Evolutionary conservation across 179 eudicot genomes (phyloP).

Genomic region (Actinidia arguta): DNA sequence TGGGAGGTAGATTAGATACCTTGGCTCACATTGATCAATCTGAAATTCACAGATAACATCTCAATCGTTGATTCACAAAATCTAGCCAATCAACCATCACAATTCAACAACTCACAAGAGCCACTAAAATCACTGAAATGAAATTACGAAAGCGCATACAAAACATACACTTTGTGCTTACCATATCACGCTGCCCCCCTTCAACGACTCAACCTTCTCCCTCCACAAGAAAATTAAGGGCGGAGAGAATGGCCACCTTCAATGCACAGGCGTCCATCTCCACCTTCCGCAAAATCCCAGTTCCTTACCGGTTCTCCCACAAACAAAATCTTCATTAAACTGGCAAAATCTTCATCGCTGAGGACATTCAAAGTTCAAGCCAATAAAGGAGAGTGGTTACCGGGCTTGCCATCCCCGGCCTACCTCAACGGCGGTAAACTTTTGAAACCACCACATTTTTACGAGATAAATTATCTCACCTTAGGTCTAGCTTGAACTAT

Average conservation of each 20-base stretch:
- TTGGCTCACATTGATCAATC: conserved; percentile 48
- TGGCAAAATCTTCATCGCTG: conserved; percentile 40
- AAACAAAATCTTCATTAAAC: conserved; percentile 46
- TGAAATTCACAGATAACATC: conserved; percentile 32
- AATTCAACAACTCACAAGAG: conserved; percentile 37
- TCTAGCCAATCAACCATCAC: conserved; percentile 39
- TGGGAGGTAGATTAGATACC: conserved; percentile 40
- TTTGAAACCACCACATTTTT: too few relatives aligned
- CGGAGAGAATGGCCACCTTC: conserved; percentile 69
- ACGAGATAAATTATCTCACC: too few relatives aligned
- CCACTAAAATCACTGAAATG: conserved; percentile 59
- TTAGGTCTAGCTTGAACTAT: too few relatives aligned
- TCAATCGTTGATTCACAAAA: conserved; percentile 57
- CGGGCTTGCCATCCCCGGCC: conserved; percentile 85
- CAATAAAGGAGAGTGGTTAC: conserved; percentile 98
- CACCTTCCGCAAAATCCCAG: conserved; percentile 69
- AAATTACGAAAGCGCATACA: conserved; percentile 32
- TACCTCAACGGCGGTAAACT: conserved; percentile 86
- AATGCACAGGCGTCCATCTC: conserved; percentile 87
- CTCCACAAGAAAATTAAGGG: conserved; percentile 11
- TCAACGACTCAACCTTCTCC: neutral
- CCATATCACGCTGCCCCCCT: neutral
- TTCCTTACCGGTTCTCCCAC: conserved; percentile 70
- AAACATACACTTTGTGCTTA: conserved; percentile 22
- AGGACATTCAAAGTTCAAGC: conserved; percentile 77